A percentile compares a stretch with the other conserved stretches of the same genome.
Evolutionary conservation across 1,284 basidiomycete species (phyloP).

Genomic region (Marasmius sp.): DNA sequence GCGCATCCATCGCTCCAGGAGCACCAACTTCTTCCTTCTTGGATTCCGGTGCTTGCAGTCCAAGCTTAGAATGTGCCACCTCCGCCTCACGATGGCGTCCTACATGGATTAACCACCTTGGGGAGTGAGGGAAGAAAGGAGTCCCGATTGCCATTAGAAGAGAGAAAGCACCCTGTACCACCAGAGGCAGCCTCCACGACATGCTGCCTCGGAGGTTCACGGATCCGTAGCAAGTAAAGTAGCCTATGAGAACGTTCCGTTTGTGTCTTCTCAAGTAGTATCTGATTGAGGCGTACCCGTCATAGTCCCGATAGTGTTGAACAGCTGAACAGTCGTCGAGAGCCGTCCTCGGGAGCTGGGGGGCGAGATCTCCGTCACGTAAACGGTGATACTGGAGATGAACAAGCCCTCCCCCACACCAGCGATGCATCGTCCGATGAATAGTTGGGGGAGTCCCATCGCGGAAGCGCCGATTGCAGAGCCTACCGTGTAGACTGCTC

Average conservation of each 20-base stretch:
- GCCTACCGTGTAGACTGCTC: conserved; percentile 26
- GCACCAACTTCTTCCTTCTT: conserved; percentile 1
- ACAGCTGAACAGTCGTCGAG: conserved; percentile 42
- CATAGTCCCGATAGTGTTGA: conserved; percentile 45
- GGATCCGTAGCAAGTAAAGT: conserved; percentile 50
- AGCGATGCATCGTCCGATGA: conserved; percentile 47
- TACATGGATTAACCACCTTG: conserved; percentile 48
- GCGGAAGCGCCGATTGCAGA: conserved; percentile 18
- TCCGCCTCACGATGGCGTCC: conserved; percentile 42
- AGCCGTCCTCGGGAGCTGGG: conserved; percentile 40
- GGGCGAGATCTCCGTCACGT: conserved; percentile 45
- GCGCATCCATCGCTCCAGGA: conserved; percentile 28
- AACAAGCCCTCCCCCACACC: conserved; percentile 51
- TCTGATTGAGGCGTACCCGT: conserved; percentile 20
- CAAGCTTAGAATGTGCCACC: conserved; percentile 27
- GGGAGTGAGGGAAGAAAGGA: conserved; percentile 51
- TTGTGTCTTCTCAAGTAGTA: background rate
- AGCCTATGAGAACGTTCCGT: conserved; percentile 29
- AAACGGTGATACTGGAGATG: conserved; percentile 46
- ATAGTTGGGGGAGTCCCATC: conserved; percentile 25
- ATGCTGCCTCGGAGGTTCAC: conserved; percentile 36
- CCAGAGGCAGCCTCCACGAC: conserved; percentile 50
- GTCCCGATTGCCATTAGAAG: conserved; percentile 42
- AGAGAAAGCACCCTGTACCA: conserved; percentile 40
- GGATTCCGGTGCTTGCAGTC: conserved; percentile 20